phyloP scores from a whole-genome alignment of 305 asterid genomes.

The Rubia balearica region DNA sequence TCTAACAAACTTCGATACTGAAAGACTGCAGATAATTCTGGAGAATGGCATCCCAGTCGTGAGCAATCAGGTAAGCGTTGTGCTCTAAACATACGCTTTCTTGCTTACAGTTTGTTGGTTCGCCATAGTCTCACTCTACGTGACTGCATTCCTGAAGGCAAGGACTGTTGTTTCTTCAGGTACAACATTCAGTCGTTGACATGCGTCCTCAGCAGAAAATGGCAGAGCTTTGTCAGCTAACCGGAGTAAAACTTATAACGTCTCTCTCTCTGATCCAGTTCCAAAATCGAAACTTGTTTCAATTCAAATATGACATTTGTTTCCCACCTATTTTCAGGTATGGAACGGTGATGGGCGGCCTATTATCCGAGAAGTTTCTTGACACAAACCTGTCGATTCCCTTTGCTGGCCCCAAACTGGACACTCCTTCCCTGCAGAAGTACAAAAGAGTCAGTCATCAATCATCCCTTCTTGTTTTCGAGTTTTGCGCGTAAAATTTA shows the following conservation, averaged over 20 bases:
- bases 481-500: not conserved
- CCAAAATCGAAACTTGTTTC: not conserved
- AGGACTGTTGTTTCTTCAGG: conserved; percentile 46
- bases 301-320: not conserved
- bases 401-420: conserved; percentile 80
- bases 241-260: conserved; percentile 96
- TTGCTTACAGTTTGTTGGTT: not conserved
- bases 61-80: conserved; percentile 65
- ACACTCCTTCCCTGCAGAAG: conserved; percentile 93
- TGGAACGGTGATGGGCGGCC: conserved; percentile 98
- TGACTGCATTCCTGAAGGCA: not conserved
- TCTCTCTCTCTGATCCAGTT: conserved; percentile 21
- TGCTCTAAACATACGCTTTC: not conserved
- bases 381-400: conserved; percentile 83
- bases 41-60: conserved; percentile 90
- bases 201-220: conserved; percentile 98
- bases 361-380: conserved; percentile 84
- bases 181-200: conserved; percentile 92
- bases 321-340: conserved; percentile 43
- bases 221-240: conserved; percentile 84
- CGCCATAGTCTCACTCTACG: not conserved
- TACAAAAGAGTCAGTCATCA: conserved; percentile 66
- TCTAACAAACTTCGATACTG: conserved; percentile 87
- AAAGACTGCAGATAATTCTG: conserved; percentile 66
- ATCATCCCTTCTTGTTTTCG: not conserved